Evolutionary conservation across 225 moss, liverwort and hornwort genomes (phyloP), one percentile per base, ranked within the genome.

Genomic region (Physcomitrium patens): DNA sequence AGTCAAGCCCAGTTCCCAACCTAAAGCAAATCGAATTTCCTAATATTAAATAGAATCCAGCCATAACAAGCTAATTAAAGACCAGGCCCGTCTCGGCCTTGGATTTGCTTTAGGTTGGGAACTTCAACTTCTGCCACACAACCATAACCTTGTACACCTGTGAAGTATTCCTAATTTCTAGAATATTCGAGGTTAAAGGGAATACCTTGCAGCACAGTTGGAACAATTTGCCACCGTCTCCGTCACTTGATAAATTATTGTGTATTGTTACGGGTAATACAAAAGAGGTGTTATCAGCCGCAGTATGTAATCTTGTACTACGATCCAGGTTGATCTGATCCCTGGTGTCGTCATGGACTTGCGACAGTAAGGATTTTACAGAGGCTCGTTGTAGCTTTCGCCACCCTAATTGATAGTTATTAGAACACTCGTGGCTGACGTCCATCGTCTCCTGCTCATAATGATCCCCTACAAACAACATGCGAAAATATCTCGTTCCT

Each of bases 331-430:
- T 75, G 46, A 69, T 60, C 27, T 51, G 67, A 79, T 78, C 68
- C 63, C 81, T 45, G n/a, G 70, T 59, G 56, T 67, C 50, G 48
- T 20, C 61, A 67, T 81, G 78, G 31, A 28, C 61, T 27, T 79
- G 85, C 55, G 63, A 68, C 41, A 76, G 60, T 71, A 80, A 55
- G 37, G 63, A 86, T 71, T 85, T 89, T 66, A 83, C 64, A 73
- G 88, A 89, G 41, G 83, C 88, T 54, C 80, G 78, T 54, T 55
- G 83, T 65, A 89, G 68, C 71, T 81, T 89, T 67, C 68, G 82
- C 88, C 88, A 89, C 50, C 88, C 88, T 74, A 66, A 67, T 72
- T 85, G 85, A 64, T 89, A 89, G 31, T 37, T 37, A 60, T 70
- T 76, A 66, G 50, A 67, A 27, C 77, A 56, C 60, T 71, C 74